Percentiles rank a stretch among this genome's conserved stretches.
Conservation (phyloP, 306 rosid species). For the Prunus campanulata region DNA sequence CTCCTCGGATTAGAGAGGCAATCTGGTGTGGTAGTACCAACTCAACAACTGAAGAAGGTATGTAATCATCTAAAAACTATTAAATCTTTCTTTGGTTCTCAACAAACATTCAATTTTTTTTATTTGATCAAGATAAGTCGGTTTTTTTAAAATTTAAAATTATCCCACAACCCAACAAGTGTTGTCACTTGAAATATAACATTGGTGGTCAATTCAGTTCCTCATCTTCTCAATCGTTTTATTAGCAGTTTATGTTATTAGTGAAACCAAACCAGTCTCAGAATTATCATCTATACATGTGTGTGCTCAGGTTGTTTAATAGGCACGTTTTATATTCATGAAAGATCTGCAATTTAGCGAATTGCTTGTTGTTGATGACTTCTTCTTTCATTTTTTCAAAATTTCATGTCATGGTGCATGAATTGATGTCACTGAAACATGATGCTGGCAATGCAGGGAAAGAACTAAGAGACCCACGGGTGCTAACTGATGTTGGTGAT, state of each 20-base stretch:
- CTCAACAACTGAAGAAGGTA: conserved; percentile 92
- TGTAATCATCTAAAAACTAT: not conserved
- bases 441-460: conserved; percentile 57
- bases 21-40: conserved; percentile 98
- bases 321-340: not conserved
- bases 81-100: not conserved
- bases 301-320: not conserved
- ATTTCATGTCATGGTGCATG: not conserved
- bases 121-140: not conserved
- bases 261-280: not conserved
- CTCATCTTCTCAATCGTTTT: not conserved
- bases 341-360: not conserved
- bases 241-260: not conserved
- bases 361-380: not conserved
- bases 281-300: not conserved
- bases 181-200: not conserved
- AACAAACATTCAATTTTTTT: not conserved
- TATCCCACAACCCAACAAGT: not conserved
- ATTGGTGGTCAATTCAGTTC: not conserved
- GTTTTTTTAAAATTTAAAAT: not conserved
- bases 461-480: conserved; percentile 70
- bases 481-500: conserved; percentile 93
- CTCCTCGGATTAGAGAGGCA: conserved; percentile 95
- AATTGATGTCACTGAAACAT: conserved; percentile 4
- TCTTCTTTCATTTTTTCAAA: not conserved